Base-by-base conservation (phyloP, 495 filamentous ascomycete genomes). In the Aspergillus asperescens region DNA sequence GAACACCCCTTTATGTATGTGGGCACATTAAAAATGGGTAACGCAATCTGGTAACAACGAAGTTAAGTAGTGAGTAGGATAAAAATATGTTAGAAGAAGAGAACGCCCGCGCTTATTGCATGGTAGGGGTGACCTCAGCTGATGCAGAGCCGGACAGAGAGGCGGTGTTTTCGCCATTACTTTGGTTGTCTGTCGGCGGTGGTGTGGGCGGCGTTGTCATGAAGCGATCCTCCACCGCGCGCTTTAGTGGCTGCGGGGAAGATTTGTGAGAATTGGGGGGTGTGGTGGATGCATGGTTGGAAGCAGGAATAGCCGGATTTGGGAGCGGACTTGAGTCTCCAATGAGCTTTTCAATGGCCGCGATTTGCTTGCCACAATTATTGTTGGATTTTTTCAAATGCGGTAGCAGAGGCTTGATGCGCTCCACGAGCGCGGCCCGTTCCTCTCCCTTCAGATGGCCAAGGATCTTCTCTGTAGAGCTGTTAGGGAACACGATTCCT, bases 361-460 rank as follows among this genome's bases (percentile, higher is more conserved):
- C 71, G n/a, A 94, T 83, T 62, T 95, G 89, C 61, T 91, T 91
- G 39, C 86, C 86, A 51, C 82, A 85, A 55, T n/a, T n/a, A n/a
- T n/a, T n/a, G n/a, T 81, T 82, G 50, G 77, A 81, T 55, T 84
- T 87, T 69, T 90, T 94, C 19, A 92, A 66, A 41, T 78, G 75
- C 19, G 74, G 71, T 13, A 98, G 76, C 45, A 92, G 78, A 2
- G 88, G 85, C 59, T 82, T 84, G 58, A 96, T 84, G 41, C 83
- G 72, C 15, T 88, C 82, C 19, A 88, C 73, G 15, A 96, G 83
- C 12, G 74, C 67, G 19, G 81, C 78, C 20, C 79, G 78, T 51
- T 95, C 88, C 0, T 70, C 64, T 9, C 78, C 81, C 48, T 81
- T 76, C 2, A 96, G 73, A 46, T 84, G 78, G 6, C 78, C 81